phyloP scores from a whole-genome alignment of 2,329 filamentous ascomycete species.

The Microdochium bolleyi region DNA sequence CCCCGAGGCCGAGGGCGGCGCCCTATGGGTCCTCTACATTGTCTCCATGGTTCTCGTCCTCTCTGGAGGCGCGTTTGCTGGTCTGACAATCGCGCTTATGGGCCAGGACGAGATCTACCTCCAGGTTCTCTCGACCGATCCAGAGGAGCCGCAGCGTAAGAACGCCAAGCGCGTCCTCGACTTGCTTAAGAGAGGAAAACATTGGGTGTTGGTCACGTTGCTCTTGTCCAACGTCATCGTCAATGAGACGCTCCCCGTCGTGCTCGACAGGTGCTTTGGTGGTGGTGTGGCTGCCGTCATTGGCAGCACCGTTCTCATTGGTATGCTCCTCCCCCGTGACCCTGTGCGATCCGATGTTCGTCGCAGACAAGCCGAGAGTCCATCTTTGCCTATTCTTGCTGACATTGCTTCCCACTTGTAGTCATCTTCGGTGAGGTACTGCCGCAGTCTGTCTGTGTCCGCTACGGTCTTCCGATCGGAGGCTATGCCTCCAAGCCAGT shows the following conservation, averaged over 20 bases:
- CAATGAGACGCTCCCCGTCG: conserved; percentile 92
- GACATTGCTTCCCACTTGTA: conserved; percentile 25
- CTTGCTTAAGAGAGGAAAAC: conserved; percentile 80
- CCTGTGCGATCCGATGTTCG: not conserved
- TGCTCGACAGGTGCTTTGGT: conserved; percentile 86
- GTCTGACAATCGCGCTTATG: conserved; percentile 76
- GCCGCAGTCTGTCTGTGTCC: conserved; percentile 92
- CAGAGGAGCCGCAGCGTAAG: conserved; percentile 75
- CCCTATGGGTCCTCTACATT: conserved; percentile 73
- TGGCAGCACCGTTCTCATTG: conserved; percentile 87
- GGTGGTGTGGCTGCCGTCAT: conserved; percentile 92
- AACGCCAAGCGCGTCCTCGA: conserved; percentile 77
- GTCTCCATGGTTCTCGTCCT: conserved; percentile 77
- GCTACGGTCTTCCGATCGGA: conserved; percentile 90
- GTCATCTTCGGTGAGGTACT: conserved; percentile 98
- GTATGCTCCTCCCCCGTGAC: conserved; percentile 43
- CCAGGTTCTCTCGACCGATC: conserved; percentile 83
- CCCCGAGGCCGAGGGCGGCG: conserved; percentile 49
- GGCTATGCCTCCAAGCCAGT: conserved; percentile 90
- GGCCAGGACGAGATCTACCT: conserved; percentile 91
- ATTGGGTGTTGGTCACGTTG: conserved; percentile 95
- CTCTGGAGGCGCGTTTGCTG: conserved; percentile 86
- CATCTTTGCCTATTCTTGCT: conserved; percentile 7
- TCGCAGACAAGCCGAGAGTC: not conserved
- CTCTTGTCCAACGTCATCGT: conserved; percentile 95